Percentiles rank a stretch among this genome's conserved stretches.
phyloP scores from a whole-genome alignment of 306 rosid genomes.

The Alnus glutinosa region DNA sequence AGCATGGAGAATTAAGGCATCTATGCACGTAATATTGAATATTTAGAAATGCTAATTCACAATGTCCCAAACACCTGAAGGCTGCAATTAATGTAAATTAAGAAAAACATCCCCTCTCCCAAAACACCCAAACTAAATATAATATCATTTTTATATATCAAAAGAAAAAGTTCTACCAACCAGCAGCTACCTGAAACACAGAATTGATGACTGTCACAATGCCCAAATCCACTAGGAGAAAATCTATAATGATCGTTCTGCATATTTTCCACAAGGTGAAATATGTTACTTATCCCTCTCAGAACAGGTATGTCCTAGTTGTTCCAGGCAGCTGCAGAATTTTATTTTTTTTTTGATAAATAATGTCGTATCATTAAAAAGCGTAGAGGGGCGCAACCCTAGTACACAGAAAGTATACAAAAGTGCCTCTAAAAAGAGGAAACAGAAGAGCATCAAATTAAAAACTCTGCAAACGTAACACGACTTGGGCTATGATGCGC shows the following conservation, averaged over 20 bases:
- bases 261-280: background rate
- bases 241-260: background rate
- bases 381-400: too few relatives aligned
- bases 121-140: background rate
- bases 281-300: background rate
- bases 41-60: constrained; percentile 14
- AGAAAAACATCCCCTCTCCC: background rate
- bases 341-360: too few relatives aligned
- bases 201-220: background rate
- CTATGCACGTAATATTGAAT: background rate
- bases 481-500: too few relatives aligned
- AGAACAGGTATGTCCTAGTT: background rate
- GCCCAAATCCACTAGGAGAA: background rate
- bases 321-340: background rate
- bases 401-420: too few relatives aligned
- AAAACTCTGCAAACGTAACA: too few relatives aligned
- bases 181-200: background rate
- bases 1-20: constrained; percentile 7
- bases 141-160: background rate
- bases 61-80: background rate
- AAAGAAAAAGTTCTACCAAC: background rate
- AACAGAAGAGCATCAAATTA: too few relatives aligned
- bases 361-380: too few relatives aligned
- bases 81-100: background rate
- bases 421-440: too few relatives aligned